Evolutionary conservation across 78 protist species (phyloP), one percentile per base, ranked within the genome.

Genomic region (Dictyostelium purpureum): DNA sequence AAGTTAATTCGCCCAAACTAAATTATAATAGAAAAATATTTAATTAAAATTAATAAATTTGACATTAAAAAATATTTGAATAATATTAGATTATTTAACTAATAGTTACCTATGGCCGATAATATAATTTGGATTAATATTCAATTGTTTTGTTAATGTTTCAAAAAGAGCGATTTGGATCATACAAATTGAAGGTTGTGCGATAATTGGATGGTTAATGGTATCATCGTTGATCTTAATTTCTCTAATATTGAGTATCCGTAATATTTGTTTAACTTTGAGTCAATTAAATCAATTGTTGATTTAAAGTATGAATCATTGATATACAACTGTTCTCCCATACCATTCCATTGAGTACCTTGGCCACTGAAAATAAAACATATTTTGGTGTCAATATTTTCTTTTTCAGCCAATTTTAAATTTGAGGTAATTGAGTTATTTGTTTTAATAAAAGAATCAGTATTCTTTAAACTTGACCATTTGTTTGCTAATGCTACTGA

Each of bases 1-100:
- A 77, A n/a, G 6, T 77, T 73, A 43, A 83, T 56, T 83, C 90
- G 3, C 90, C 90, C 21, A 83, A 70, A 61, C 90, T 79, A 67
- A 69, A 69, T 33, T 63, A 14, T 49, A 49, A 49, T 12, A 26
- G 4, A 28, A 28, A 21, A 26, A 33, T 6, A 19, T 28, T 69
- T 38, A 69, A 69, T 38, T 40, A n/a, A 18, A 10, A 38, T n/a
- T 18, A 69, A n/a, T 42, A 6, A 69, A 28, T 19, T 42, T 19
- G 5, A 5, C 5, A 16, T 21, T 69, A 40, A 18, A 42, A 6
- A n/a, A 35, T 21, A 18, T n/a, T n/a, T n/a, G n/a, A n/a, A n/a
- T n/a, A n/a, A n/a, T n/a, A n/a, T n/a, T n/a, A n/a, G n/a, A n/a
- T n/a, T n/a, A n/a, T n/a, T n/a, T n/a, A n/a, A n/a, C n/a, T n/a